Conservation (phyloP, 768 basidiomycete species). For the Suillus subalutaceus region DNA sequence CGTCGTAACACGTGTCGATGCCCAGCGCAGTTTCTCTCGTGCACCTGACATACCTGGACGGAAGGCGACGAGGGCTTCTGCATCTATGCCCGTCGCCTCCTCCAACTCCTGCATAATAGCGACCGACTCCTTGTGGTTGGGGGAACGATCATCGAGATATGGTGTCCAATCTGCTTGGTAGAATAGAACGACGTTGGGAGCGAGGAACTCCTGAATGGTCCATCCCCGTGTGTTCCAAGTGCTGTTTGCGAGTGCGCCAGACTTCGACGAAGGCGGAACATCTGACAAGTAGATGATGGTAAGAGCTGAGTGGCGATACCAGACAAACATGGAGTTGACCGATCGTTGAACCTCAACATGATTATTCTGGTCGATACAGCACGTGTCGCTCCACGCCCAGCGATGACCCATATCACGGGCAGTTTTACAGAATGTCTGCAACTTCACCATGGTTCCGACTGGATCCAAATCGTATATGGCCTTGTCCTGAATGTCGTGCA, state of each 20-base stretch:
- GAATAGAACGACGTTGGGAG: background rate
- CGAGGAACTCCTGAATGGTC: background rate
- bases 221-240: background rate
- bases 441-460: background rate
- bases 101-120: background rate
- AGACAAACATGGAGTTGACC: background rate
- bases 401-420: background rate
- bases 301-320: background rate
- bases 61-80: background rate
- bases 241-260: constrained; percentile 1
- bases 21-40: background rate
- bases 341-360: background rate
- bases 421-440: background rate
- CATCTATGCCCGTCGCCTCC: background rate
- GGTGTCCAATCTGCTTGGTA: background rate
- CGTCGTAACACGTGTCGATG: background rate
- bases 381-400: background rate
- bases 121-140: background rate
- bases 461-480: background rate
- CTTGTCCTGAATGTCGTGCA: background rate
- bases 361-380: background rate
- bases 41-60: background rate
- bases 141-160: background rate
- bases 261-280: background rate
- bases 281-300: background rate